These are phyloP conservation scores for Penicillium daleae DNA, from an alignment of 495 filamentous ascomycete species.

Conservation along the genomic window DNA sequence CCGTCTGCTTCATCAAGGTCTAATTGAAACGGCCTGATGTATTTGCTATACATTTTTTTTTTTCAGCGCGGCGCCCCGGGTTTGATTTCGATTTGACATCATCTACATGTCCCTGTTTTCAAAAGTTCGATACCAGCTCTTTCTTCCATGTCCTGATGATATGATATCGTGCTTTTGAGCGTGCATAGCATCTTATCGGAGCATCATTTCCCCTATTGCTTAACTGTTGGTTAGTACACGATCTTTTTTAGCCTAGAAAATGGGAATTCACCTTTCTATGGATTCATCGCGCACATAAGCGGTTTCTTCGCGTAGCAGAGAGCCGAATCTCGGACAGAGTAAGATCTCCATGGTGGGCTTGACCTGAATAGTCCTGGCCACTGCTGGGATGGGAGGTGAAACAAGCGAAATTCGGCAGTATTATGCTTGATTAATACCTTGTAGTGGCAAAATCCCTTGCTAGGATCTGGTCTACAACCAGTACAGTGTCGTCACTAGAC, in stretches of 20 bases:
- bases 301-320: too few relatives aligned
- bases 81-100: slow-evolving; percentile 16
- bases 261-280: neutral
- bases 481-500: too few relatives aligned
- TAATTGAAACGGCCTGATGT: slow-evolving; percentile 7
- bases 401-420: too few relatives aligned
- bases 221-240: neutral
- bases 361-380: too few relatives aligned
- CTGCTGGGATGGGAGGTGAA: too few relatives aligned
- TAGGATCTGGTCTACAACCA: too few relatives aligned
- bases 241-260: neutral
- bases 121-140: slow-evolving; percentile 31
- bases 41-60: slow-evolving; percentile 17
- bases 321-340: too few relatives aligned
- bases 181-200: slow-evolving; percentile 12
- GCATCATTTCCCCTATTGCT: neutral
- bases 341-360: too few relatives aligned
- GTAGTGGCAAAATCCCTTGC: too few relatives aligned
- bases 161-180: slow-evolving; percentile 18
- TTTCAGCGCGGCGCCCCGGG: slow-evolving; percentile 32
- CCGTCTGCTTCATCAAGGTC: neutral
- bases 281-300: neutral
- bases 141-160: slow-evolving; percentile 22
- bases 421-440: too few relatives aligned
- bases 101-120: neutral